These are phyloP conservation scores for Ophiostoma australiae DNA, from an alignment of 2,329 filamentous ascomycete genomes.

Conservation along the genomic window DNA sequence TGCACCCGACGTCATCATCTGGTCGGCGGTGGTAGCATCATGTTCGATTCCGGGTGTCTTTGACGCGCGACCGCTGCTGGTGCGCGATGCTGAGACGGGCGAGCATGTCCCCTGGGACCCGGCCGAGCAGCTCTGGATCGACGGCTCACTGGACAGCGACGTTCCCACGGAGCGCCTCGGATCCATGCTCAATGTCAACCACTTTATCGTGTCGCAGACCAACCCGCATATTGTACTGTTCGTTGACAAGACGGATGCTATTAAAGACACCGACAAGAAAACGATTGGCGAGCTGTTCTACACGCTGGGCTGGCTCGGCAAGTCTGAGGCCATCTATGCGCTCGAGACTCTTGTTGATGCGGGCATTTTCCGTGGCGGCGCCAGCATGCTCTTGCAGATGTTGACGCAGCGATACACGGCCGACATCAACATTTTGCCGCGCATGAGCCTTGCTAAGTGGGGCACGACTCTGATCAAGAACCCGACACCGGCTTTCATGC, in stretches of 20 bases:
- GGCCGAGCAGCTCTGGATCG: constrained; percentile 79
- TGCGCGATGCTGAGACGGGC: constrained; percentile 79
- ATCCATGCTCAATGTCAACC: constrained; percentile 97
- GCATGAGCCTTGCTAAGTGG: constrained; percentile 29
- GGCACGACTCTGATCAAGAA: constrained; percentile 70
- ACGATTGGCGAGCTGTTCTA: constrained; percentile 50
- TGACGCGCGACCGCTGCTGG: constrained; percentile 68
- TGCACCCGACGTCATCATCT: constrained; percentile 89
- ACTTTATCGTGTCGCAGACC: constrained; percentile 95
- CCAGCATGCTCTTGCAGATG: constrained; percentile 74
- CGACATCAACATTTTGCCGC: constrained; percentile 72
- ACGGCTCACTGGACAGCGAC: constrained; percentile 92
- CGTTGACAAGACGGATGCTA: constrained; percentile 62
- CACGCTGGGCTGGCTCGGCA: constrained; percentile 65
- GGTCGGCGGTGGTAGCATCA: constrained; percentile 93
- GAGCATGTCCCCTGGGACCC: constrained; percentile 79
- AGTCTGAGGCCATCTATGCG: constrained; percentile 73
- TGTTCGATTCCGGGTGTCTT: constrained; percentile 90
- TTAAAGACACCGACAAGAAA: background rate
- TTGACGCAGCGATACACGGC: constrained; percentile 88
- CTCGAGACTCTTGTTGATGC: constrained; percentile 76
- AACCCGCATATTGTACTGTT: constrained; percentile 93
- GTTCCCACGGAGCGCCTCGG: constrained; percentile 83
- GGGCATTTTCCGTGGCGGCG: constrained; percentile 70
- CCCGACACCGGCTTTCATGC: constrained; percentile 81